Evolutionary conservation across 306 rosid genomes (phyloP).

Genomic region (Astragalus membranaceus): DNA sequence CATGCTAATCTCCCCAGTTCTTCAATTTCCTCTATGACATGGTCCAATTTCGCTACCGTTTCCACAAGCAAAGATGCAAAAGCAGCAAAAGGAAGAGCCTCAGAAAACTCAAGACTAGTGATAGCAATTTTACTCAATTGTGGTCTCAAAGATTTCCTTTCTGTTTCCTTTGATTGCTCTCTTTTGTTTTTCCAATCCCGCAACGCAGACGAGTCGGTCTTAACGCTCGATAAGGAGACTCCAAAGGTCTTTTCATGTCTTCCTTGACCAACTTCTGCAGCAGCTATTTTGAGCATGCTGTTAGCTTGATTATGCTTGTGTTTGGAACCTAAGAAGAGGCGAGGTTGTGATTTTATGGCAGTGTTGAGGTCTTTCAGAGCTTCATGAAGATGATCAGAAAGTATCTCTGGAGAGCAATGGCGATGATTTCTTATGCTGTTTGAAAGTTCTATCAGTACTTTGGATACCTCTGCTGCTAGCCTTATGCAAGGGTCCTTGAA

Average conservation of each 20-base stretch:
- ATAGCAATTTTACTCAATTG: conserved; percentile 77
- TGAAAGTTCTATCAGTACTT: conserved; percentile 70
- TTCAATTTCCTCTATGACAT: conserved; percentile 76
- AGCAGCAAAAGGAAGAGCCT: conserved; percentile 95
- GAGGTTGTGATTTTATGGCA: conserved; percentile 89
- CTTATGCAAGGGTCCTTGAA: conserved; percentile 86
- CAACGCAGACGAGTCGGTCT: conserved; percentile 77
- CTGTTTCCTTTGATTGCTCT: conserved; percentile 46
- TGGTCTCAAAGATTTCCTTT: conserved; percentile 57
- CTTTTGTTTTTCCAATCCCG: conserved; percentile 64
- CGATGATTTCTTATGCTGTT: conserved; percentile 67
- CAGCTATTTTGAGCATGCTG: conserved; percentile 65
- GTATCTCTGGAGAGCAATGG: conserved; percentile 87
- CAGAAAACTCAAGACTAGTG: conserved; percentile 90
- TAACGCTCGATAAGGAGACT: conserved; percentile 56
- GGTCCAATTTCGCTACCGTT: conserved; percentile 81
- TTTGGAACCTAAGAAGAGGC: conserved; percentile 82
- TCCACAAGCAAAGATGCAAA: conserved; percentile 94
- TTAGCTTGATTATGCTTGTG: conserved; percentile 43
- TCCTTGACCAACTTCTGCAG: conserved; percentile 45
- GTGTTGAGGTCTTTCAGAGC: conserved; percentile 80
- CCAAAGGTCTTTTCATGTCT: conserved; percentile 33
- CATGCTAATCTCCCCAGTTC: conserved; percentile 72
- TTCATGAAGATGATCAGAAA: conserved; percentile 87
- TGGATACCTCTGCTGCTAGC: conserved; percentile 69